phyloP scores from a whole-genome alignment of 2,329 filamentous ascomycete genomes.

The Trichophyton benhamiae region DNA sequence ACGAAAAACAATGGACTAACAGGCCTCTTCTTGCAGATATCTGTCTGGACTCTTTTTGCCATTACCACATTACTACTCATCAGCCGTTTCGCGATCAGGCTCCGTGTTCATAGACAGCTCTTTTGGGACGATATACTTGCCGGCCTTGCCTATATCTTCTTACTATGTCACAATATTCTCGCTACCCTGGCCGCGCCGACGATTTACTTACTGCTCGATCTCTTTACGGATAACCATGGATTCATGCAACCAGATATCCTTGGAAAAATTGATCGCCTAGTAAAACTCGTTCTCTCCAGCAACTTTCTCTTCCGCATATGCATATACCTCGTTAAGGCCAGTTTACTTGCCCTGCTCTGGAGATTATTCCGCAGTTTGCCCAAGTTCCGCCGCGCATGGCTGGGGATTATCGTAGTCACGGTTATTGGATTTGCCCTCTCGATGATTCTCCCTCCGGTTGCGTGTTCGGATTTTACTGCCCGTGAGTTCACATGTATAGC shows the following conservation, averaged over 20 bases:
- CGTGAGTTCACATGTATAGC: neutral
- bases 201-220: constrained; percentile 7
- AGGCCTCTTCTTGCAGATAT: neutral
- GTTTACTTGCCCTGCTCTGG: constrained; percentile 10
- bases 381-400: constrained; percentile 6
- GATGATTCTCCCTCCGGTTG: neutral
- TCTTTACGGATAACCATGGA: neutral
- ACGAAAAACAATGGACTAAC: too few relatives aligned
- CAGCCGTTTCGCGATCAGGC: constrained; percentile 7
- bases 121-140: constrained; percentile 12
- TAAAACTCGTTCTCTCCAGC: neutral
- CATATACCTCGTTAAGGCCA: constrained; percentile 9
- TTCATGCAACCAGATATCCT: neutral
- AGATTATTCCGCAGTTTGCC: constrained; percentile 5
- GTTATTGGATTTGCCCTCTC: neutral
- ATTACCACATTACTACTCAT: constrained; percentile 7
- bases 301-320: constrained; percentile 7
- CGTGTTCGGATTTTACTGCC: constrained; percentile 6
- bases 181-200: constrained; percentile 5
- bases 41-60: constrained; percentile 9
- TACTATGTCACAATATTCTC: constrained; percentile 7
- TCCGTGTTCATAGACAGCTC: constrained; percentile 7
- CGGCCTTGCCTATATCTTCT: constrained; percentile 4
- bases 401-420: neutral
- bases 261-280: neutral